phyloP scores from a whole-genome alignment of 441 rosid genomes.

The Populus trichocarpa region DNA sequence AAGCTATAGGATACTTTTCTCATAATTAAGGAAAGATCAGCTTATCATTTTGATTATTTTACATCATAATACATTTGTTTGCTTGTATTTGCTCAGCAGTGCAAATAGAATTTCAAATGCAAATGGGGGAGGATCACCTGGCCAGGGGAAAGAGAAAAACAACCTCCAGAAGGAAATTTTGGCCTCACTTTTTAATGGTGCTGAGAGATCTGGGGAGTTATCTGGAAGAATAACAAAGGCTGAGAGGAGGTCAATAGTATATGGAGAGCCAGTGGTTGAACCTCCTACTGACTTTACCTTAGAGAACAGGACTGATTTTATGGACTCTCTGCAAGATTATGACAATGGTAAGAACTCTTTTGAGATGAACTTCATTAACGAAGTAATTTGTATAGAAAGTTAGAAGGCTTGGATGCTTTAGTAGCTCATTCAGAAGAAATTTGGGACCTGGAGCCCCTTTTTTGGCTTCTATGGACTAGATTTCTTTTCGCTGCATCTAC shows the following conservation, averaged over 20 bases:
- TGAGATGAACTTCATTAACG: slow-evolving; percentile 11
- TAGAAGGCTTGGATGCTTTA: neutral
- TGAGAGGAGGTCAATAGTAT: slow-evolving; percentile 25
- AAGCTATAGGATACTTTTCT: slow-evolving; percentile 6
- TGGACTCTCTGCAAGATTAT: slow-evolving; percentile 15
- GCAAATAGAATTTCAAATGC: slow-evolving; percentile 17
- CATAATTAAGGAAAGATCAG: neutral
- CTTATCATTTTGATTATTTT: neutral
- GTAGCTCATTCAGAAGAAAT: neutral
- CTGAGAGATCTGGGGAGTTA: slow-evolving; percentile 28
- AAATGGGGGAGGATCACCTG: slow-evolving; percentile 20
- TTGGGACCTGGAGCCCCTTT: no score
- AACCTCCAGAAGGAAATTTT: slow-evolving; percentile 45
- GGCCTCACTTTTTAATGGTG: slow-evolving; percentile 33
- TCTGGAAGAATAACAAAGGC: slow-evolving; percentile 18
- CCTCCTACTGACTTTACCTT: slow-evolving; percentile 26
- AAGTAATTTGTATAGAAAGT: neutral
- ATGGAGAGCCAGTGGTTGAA: slow-evolving; percentile 27
- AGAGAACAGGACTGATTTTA: slow-evolving; percentile 17
- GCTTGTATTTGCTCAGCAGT: slow-evolving; percentile 10
- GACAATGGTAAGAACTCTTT: slow-evolving; percentile 27
- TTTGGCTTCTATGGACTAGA: neutral
- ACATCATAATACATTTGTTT: neutral
- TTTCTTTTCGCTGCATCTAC: neutral
- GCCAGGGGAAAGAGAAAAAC: slow-evolving; percentile 24